Evolutionary conservation across 192 early-diverging fungal species (phyloP).

Genomic region (Gonapodya prolifera): DNA sequence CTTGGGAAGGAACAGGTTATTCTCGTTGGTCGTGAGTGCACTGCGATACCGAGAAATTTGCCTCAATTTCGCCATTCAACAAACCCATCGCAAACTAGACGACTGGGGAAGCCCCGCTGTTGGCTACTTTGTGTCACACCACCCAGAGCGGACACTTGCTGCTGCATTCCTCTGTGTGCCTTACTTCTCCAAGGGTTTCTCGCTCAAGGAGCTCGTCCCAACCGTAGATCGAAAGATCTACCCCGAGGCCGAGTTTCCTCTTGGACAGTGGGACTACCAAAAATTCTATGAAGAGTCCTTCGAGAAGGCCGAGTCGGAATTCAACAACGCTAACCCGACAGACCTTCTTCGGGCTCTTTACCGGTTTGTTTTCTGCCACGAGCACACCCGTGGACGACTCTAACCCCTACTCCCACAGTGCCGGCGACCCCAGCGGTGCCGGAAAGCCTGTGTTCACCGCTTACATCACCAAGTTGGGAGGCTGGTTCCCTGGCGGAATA

Average conservation of each 20-base stretch:
- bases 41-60: neutral
- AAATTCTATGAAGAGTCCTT: neutral
- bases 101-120: neutral
- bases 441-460: neutral
- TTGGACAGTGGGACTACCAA: conserved; percentile 1
- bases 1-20: neutral
- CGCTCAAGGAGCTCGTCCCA: neutral
- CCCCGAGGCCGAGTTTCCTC: neutral
- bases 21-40: neutral
- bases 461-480: neutral
- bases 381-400: too few species aligned
- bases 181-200: neutral
- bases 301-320: neutral
- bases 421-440: neutral
- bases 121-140: neutral
- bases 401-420: too few species aligned
- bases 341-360: neutral
- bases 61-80: neutral
- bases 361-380: neutral
- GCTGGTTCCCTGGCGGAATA: neutral
- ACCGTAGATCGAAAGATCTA: neutral
- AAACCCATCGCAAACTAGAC: neutral
- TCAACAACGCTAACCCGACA: neutral
- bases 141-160: neutral
- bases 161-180: conserved; percentile 2